phyloP scores from a whole-genome alignment of 345 rosid genomes.

The Lepidium aucheri region DNA sequence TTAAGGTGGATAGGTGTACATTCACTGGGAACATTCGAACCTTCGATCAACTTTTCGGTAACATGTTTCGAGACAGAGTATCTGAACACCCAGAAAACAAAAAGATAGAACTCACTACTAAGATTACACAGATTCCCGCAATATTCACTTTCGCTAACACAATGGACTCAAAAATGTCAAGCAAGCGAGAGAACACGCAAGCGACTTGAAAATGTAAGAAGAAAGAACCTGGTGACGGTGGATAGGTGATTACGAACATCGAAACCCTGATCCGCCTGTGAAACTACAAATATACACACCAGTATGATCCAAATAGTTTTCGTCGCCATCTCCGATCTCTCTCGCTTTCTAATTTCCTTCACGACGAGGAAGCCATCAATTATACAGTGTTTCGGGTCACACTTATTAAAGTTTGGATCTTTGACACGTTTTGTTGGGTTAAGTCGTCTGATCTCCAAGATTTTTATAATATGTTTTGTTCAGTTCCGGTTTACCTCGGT shows the following conservation, averaged over 20 bases:
- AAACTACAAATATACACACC: constrained; percentile 11
- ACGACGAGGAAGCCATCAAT: no score
- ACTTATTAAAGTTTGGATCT: background rate
- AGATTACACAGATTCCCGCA: background rate
- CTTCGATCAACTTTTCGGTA: constrained; percentile 24
- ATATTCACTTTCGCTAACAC: background rate
- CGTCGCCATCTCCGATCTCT: constrained; percentile 23
- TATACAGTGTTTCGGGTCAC: constrained; percentile 3
- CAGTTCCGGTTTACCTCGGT: background rate
- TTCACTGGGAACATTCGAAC: constrained; percentile 42
- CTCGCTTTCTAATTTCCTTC: constrained; percentile 9
- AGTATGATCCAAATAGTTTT: constrained; percentile 14
- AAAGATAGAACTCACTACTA: background rate
- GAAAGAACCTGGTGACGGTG: constrained; percentile 55
- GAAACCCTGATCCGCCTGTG: constrained; percentile 41
- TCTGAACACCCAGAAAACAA: constrained; percentile 33
- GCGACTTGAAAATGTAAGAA: background rate
- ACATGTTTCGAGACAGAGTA: constrained; percentile 56
- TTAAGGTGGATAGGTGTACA: constrained; percentile 86
- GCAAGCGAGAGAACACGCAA: background rate
- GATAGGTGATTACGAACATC: constrained; percentile 67
- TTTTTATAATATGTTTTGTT: background rate
- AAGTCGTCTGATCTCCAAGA: background rate
- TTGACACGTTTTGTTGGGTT: no score
- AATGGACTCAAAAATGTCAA: background rate